Evolutionary conservation across 495 filamentous ascomycete genomes (phyloP), one percentile per base, ranked within the genome.

Genomic region (Hypoxylon subgilvum): DNA sequence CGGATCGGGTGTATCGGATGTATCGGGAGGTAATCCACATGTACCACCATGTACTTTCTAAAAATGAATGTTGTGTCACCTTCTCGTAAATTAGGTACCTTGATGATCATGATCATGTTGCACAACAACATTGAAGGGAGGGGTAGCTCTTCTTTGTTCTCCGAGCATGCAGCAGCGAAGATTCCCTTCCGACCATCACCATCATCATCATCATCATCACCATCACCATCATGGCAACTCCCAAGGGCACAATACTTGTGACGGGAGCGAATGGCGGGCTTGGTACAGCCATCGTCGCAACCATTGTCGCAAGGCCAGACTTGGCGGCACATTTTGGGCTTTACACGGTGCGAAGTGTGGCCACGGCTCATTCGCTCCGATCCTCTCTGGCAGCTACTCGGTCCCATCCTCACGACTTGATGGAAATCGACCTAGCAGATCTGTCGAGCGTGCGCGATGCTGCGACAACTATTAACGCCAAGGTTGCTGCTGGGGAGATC

Each of bases 211-310:
- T 8, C 8, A 3, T 27, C 8, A 8, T 27, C 8, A 27, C 4
- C 3, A 27, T 3, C 23, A 8, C 23, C 8, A 27, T 27, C 9
- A 34, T 34, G 31, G 3, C 31, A 3, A 13, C 31, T 12, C 3
- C 31, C 7, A 46, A 51, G 18, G 47, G 47, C 1, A 62, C 52
- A 14, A 52, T 66, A 12, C 17, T 66, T 4, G 43, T 66, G 4
- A 66, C 63, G 1, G 63, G 63, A 8, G 57, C 63, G 8, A 66
- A 66, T 39, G 63, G 63, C 6, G 38, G 52, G 73, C 22, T 75
- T 76, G 82, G 19, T 74, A 76, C 30, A 73, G 79, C 62, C 68
- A 78, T 57, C 69, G 79, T 18, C 64, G 77, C 48, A 71, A 74
- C 60, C 60, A 81, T 51, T 69, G 78, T 41, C 70, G 72, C 67